Percentiles rank a stretch among this genome's conserved stretches.
phyloP scores from a whole-genome alignment of 2,329 filamentous ascomycete genomes.

The Colletotrichum sidae region DNA sequence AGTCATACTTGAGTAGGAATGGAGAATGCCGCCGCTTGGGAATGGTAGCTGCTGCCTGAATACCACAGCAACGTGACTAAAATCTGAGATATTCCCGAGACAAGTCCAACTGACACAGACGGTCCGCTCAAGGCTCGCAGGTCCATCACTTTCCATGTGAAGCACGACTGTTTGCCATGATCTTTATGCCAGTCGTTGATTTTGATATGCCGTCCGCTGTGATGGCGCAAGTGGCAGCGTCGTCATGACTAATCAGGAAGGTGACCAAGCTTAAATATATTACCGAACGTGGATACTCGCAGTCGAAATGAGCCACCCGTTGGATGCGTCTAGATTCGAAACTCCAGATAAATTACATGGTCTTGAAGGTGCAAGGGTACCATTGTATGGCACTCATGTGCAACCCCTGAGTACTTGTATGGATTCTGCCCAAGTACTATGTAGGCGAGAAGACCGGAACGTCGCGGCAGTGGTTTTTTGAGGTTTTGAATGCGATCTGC shows the following conservation, averaged over 20 bases:
- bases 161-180: not conserved
- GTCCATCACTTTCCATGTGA: not conserved
- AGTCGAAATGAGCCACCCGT: slow-evolving; percentile 26
- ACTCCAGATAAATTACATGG: not conserved
- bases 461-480: slow-evolving; percentile 29
- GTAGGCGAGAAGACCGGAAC: slow-evolving; percentile 14
- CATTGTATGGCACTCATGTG: not conserved
- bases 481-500: slow-evolving; percentile 35
- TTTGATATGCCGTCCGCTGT: slow-evolving; percentile 1
- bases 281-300: not conserved
- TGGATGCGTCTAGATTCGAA: slow-evolving; percentile 21
- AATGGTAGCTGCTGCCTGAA: no score
- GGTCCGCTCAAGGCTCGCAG: not conserved
- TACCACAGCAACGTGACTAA: no score
- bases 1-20: no score
- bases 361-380: no score
- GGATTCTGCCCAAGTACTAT: slow-evolving; percentile 15
- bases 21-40: no score
- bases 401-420: slow-evolving; percentile 7
- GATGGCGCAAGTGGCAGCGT: not conserved
- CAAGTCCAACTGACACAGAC: no score
- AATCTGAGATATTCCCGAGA: no score
- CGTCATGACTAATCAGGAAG: slow-evolving; percentile 7
- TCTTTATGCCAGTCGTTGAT: not conserved
- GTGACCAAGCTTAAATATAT: slow-evolving; percentile 11